Percentiles rank a stretch among this genome's conserved stretches.
Conservation (phyloP, 108 stramenopile species). For the Schizochytrium sp. region DNA sequence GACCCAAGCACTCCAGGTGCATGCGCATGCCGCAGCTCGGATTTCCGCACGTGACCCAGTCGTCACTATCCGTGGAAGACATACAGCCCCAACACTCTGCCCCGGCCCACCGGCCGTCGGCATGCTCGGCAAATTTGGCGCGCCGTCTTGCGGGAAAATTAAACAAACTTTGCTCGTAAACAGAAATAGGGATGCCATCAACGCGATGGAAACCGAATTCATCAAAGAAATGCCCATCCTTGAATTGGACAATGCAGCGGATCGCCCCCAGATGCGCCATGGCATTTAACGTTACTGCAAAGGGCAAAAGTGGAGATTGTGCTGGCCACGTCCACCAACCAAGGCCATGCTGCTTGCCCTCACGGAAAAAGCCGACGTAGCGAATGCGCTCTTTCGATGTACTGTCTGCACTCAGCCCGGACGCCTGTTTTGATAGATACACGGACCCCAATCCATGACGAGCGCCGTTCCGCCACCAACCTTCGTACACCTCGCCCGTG, state of each 20-base stretch:
- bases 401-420: background rate
- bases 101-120: background rate
- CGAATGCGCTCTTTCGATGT: background rate
- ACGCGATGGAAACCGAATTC: background rate
- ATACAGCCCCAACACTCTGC: slow-evolving; percentile 4
- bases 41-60: background rate
- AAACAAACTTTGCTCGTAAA: background rate
- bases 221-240: background rate
- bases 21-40: background rate
- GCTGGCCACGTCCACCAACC: slow-evolving; percentile 12
- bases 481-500: background rate
- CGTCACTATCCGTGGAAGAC: background rate
- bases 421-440: background rate
- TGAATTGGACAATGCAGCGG: background rate
- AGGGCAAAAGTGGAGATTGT: background rate
- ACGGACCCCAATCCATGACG: background rate
- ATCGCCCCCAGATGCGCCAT: background rate
- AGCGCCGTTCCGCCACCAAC: background rate
- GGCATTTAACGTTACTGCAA: background rate
- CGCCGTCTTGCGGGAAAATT: background rate
- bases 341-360: background rate
- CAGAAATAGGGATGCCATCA: background rate
- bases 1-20: background rate
- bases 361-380: background rate
- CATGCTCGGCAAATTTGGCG: background rate